Conservation (phyloP, 306 rosid genomes). For the Lathyrus tuberosus region DNA sequence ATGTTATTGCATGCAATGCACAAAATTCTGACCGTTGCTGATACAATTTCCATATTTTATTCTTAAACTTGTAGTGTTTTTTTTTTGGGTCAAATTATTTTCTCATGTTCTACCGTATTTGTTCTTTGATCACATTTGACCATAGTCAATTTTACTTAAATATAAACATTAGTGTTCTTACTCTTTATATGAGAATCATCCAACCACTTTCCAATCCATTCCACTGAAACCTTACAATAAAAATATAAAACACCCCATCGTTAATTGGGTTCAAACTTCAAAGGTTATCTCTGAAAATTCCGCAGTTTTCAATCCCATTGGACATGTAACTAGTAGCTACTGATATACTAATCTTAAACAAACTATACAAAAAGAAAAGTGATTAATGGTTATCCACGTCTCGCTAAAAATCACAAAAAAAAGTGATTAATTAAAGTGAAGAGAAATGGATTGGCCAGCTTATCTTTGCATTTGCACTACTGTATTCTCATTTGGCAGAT, state of each 20-base stretch:
- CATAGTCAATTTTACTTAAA: too few species aligned
- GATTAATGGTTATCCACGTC: slow-evolving; percentile 32
- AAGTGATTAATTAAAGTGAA: slow-evolving; percentile 12
- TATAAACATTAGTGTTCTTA: too few species aligned
- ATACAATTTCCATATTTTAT: too few species aligned
- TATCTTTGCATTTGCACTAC: slow-evolving; percentile 11
- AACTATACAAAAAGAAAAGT: neutral
- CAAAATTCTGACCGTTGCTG: too few species aligned
- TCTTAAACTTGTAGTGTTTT: too few species aligned
- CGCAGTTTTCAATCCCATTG: neutral
- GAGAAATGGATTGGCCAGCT: slow-evolving; percentile 29
- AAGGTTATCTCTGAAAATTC: neutral
- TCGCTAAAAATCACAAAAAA: neutral
- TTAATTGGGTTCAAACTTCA: neutral
- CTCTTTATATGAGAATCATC: too few species aligned
- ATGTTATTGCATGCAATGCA: too few species aligned
- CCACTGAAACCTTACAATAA: neutral
- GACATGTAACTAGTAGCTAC: neutral
- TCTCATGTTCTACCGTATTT: too few species aligned
- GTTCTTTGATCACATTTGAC: too few species aligned
- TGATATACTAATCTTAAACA: neutral
- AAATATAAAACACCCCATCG: neutral
- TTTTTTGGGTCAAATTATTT: too few species aligned
- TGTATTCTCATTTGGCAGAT: slow-evolving; percentile 15
- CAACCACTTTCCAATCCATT: neutral